phyloP scores from a whole-genome alignment of 441 rosid species.

The Melastoma candidum region DNA sequence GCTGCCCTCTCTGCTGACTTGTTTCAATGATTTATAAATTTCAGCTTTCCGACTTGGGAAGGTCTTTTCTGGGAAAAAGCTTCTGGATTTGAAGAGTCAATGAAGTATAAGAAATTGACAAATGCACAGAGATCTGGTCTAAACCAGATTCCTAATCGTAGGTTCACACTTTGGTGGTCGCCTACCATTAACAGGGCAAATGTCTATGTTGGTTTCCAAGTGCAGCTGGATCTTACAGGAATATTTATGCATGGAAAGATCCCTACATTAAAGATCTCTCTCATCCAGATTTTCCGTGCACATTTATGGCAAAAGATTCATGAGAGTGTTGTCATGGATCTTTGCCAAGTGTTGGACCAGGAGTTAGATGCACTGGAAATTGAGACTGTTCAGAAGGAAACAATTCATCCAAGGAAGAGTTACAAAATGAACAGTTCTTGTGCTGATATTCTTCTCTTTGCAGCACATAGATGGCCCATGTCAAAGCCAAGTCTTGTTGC shows the following conservation, averaged over 20 bases:
- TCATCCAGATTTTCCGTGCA: conserved; percentile 97
- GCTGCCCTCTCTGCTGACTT: no score
- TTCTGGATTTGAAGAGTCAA: conserved; percentile 96
- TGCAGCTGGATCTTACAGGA: conserved; percentile 96
- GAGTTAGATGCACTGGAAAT: conserved; percentile 91
- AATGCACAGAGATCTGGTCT: conserved; percentile 99
- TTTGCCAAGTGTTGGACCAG: conserved; percentile 93
- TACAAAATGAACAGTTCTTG: conserved; percentile 99
- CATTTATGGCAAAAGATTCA: conserved; percentile 99
- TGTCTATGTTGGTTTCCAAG: conserved; percentile 97
- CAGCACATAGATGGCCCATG: conserved; percentile 96
- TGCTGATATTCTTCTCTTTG: conserved; percentile 90
- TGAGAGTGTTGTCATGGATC: conserved; percentile 99
- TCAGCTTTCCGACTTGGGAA: conserved; percentile 97
- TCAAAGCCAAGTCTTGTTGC: conserved; percentile 97
- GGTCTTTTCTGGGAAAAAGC: conserved; percentile 99
- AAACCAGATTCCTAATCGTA: conserved; percentile 91
- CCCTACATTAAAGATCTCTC: conserved; percentile 75
- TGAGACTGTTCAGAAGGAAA: conserved; percentile 96
- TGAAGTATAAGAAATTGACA: conserved; percentile 96
- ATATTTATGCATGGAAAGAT: conserved; percentile 94
- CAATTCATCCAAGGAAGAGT: conserved; percentile 99
- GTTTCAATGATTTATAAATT: conserved; percentile 2
- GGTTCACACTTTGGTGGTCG: conserved; percentile 99
- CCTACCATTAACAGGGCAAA: conserved; percentile 93